These are phyloP conservation scores for Diaporthe batatas DNA, from an alignment of 2,329 filamentous ascomycete genomes.

Conservation along the genomic window DNA sequence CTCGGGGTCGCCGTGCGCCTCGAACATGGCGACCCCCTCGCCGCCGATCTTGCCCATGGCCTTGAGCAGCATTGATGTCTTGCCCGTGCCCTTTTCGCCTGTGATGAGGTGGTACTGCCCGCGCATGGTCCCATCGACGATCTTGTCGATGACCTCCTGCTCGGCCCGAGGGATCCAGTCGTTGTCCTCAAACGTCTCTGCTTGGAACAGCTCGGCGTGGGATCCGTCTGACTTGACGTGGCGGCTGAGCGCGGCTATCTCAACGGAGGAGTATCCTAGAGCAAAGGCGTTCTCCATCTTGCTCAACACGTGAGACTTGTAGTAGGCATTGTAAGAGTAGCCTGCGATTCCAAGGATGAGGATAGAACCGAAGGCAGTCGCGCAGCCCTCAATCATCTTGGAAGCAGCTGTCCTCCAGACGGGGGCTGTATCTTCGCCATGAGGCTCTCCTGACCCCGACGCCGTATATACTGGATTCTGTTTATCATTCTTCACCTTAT, in stretches of 20 bases:
- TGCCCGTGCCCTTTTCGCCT: constrained; percentile 96
- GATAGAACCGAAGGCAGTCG: constrained; percentile 82
- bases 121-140: constrained; percentile 77
- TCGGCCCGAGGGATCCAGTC: constrained; percentile 90
- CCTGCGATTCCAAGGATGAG: constrained; percentile 76
- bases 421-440: not conserved
- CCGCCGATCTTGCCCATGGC: constrained; percentile 94
- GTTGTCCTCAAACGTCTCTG: constrained; percentile 58
- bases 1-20: constrained; percentile 94
- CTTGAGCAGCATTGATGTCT: constrained; percentile 95
- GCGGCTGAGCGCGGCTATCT: constrained; percentile 77
- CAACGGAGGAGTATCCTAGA: constrained; percentile 92
- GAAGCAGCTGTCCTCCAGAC: constrained; percentile 20
- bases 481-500: not conserved
- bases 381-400: constrained; percentile 75
- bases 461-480: not conserved
- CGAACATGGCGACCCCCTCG: constrained; percentile 92
- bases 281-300: constrained; percentile 95
- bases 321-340: constrained; percentile 83
- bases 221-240: constrained; percentile 59
- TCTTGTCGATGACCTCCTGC: constrained; percentile 84
- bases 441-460: not conserved
- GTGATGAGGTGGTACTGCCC: constrained; percentile 94
- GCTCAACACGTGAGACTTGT: constrained; percentile 89
- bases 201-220: constrained; percentile 13